Conservation (phyloP, 2,329 filamentous ascomycete species). For the Phialophora macrospora region DNA sequence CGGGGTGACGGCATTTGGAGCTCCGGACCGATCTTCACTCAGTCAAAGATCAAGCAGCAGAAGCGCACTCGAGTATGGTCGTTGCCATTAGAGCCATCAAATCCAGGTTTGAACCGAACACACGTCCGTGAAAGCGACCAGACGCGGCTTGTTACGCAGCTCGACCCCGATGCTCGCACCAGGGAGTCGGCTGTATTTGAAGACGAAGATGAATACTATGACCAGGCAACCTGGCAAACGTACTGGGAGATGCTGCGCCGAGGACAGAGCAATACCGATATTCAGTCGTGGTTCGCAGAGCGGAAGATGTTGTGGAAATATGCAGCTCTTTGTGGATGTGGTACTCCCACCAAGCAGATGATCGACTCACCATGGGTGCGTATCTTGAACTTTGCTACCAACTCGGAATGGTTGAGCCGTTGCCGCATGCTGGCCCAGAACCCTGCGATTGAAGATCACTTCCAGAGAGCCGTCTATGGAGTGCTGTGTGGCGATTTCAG, state of each 20-base stretch:
- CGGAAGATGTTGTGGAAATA: slow-evolving; percentile 89
- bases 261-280: slow-evolving; percentile 73
- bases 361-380: slow-evolving; percentile 43
- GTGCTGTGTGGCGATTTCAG: slow-evolving; percentile 82
- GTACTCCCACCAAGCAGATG: slow-evolving; percentile 45
- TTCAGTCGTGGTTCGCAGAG: slow-evolving; percentile 84
- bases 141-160: slow-evolving; percentile 75
- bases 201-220: slow-evolving; percentile 82
- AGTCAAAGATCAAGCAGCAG: slow-evolving; percentile 83
- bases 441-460: slow-evolving; percentile 68
- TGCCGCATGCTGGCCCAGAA: slow-evolving; percentile 58
- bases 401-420: slow-evolving; percentile 33
- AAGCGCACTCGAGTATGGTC: slow-evolving; percentile 77
- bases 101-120: slow-evolving; percentile 57
- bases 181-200: slow-evolving; percentile 78
- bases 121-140: slow-evolving; percentile 55
- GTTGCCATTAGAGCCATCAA: slow-evolving; percentile 67
- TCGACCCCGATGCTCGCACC: slow-evolving; percentile 88
- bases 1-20: slow-evolving; percentile 77
- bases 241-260: slow-evolving; percentile 90
- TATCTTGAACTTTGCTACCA: slow-evolving; percentile 37
- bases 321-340: slow-evolving; percentile 72
- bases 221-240: slow-evolving; percentile 89
- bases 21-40: slow-evolving; percentile 90
- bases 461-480: slow-evolving; percentile 88